Conservation (phyloP, 345 rosid species). For the Melastoma malabathricum region DNA sequence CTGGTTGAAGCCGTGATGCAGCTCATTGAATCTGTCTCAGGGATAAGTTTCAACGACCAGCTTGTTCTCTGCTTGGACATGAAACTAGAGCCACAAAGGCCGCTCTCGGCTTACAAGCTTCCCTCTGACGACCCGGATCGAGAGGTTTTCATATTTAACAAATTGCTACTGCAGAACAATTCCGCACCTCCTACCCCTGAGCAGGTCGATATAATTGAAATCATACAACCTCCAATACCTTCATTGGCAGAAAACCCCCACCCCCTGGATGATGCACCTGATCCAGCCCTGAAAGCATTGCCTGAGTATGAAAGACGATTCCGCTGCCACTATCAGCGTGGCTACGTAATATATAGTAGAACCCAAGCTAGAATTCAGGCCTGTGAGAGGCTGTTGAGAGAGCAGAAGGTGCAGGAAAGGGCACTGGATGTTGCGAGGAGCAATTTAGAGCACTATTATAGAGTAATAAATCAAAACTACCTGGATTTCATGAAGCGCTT, state of each 20-base stretch:
- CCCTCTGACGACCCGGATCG: constrained; percentile 33
- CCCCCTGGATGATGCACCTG: constrained; percentile 73
- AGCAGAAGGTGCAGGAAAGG: constrained; percentile 82
- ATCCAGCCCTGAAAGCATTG: constrained; percentile 90
- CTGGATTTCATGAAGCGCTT: constrained; percentile 79
- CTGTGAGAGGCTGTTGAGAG: constrained; percentile 62
- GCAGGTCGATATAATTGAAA: constrained; percentile 37
- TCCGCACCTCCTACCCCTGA: constrained; percentile 55
- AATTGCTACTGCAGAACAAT: constrained; percentile 49
- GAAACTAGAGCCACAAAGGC: constrained; percentile 74
- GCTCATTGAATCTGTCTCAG: constrained; percentile 36
- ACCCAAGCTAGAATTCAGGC: constrained; percentile 37
- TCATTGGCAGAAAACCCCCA: constrained; percentile 43
- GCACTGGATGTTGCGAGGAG: constrained; percentile 75
- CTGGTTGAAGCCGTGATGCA: constrained; percentile 72
- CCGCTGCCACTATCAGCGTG: constrained; percentile 58
- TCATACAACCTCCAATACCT: constrained; percentile 41
- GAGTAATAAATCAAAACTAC: constrained; percentile 59
- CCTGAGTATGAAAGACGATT: constrained; percentile 86
- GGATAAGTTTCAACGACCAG: constrained; percentile 58
- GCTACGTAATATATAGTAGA: constrained; percentile 41
- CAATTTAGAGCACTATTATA: constrained; percentile 77
- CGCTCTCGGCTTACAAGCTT: constrained; percentile 63
- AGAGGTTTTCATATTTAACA: constrained; percentile 75
- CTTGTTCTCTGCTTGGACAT: constrained; percentile 68